phyloP scores from a whole-genome alignment of 2,329 filamentous ascomycete genomes.

The Balansia obtecta region DNA sequence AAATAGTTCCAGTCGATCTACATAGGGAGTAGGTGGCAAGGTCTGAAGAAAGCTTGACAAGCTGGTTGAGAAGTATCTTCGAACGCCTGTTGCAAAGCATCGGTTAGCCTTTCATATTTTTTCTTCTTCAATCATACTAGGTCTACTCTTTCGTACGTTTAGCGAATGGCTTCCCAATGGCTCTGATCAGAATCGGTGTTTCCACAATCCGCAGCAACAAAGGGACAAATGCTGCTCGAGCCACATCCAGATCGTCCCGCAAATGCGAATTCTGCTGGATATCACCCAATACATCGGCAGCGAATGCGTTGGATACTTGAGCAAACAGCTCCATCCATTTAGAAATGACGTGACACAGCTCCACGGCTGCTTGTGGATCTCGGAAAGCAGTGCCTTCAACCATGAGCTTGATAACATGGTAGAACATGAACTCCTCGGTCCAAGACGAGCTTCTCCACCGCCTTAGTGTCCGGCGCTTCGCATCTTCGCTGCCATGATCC shows the following conservation, averaged over 20 bases:
- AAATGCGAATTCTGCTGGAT: slow-evolving; percentile 30
- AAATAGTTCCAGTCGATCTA: slow-evolving; percentile 42
- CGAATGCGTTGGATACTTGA: slow-evolving; percentile 34
- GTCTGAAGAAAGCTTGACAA: slow-evolving; percentile 44
- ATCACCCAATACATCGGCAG: slow-evolving; percentile 34
- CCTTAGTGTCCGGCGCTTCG: slow-evolving; percentile 11
- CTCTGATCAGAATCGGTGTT: slow-evolving; percentile 40
- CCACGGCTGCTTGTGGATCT: slow-evolving; percentile 33
- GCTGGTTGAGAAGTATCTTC: slow-evolving; percentile 37
- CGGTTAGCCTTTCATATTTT: neutral
- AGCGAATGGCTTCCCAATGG: slow-evolving; percentile 38
- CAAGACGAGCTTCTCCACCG: slow-evolving; percentile 46
- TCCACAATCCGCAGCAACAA: slow-evolving; percentile 50
- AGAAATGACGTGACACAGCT: slow-evolving; percentile 36
- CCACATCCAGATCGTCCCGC: slow-evolving; percentile 45
- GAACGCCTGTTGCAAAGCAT: slow-evolving; percentile 22
- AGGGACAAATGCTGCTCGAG: slow-evolving; percentile 51
- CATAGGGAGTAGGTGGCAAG: slow-evolving; percentile 42
- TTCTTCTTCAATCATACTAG: neutral
- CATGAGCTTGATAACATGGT: slow-evolving; percentile 82
- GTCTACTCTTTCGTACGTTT: slow-evolving; percentile 30
- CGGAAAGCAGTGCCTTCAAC: slow-evolving; percentile 39
- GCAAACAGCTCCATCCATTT: slow-evolving; percentile 49
- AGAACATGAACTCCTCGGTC: slow-evolving; percentile 83
- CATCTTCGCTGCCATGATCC: slow-evolving; percentile 6